These are phyloP conservation scores for Talaromyces sp. DNA, from an alignment of 2,329 filamentous ascomycete species.

Conservation along the genomic window DNA sequence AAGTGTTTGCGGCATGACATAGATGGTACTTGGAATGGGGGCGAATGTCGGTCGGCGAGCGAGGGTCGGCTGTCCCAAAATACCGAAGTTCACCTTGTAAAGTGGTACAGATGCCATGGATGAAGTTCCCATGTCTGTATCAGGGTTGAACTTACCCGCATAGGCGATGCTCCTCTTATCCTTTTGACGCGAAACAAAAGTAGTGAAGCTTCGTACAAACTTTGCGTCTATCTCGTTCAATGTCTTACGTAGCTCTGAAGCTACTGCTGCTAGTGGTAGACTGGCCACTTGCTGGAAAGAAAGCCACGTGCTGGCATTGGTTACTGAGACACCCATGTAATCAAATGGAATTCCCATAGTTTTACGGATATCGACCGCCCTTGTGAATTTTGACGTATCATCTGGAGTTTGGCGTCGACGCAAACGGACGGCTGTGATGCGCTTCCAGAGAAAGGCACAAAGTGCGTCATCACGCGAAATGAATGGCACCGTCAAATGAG, in stretches of 20 bases:
- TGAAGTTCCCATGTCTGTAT: slow-evolving; percentile 15
- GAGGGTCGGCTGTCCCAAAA: slow-evolving; percentile 20
- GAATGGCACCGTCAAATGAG: slow-evolving; percentile 18
- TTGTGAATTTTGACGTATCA: slow-evolving; percentile 6
- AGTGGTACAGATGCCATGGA: slow-evolving; percentile 10
- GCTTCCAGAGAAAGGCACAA: slow-evolving; percentile 13
- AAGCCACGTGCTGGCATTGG: slow-evolving; percentile 8
- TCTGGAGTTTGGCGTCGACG: not conserved
- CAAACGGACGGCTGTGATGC: not conserved
- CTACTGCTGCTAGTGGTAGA: slow-evolving; percentile 5
- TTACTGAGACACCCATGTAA: slow-evolving; percentile 12
- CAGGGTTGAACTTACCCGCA: slow-evolving; percentile 13
- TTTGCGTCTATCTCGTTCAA: slow-evolving; percentile 9
- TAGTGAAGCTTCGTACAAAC: slow-evolving; percentile 10
- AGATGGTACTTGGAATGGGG: slow-evolving; percentile 16
- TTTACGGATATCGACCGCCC: slow-evolving; percentile 11
- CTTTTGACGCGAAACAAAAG: slow-evolving; percentile 11
- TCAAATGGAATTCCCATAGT: slow-evolving; percentile 7
- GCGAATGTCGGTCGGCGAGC: slow-evolving; percentile 18
- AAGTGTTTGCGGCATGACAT: slow-evolving; percentile 18
- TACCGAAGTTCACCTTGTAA: slow-evolving; percentile 18
- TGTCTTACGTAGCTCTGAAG: slow-evolving; percentile 9
- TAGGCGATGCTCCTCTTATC: slow-evolving; percentile 13
- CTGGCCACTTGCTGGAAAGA: slow-evolving; percentile 6
- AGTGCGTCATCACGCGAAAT: slow-evolving; percentile 13